A percentile compares a stretch with the other conserved stretches of the same genome.
Conservation (phyloP, 1,284 basidiomycete species). For the Irpex sp. region DNA sequence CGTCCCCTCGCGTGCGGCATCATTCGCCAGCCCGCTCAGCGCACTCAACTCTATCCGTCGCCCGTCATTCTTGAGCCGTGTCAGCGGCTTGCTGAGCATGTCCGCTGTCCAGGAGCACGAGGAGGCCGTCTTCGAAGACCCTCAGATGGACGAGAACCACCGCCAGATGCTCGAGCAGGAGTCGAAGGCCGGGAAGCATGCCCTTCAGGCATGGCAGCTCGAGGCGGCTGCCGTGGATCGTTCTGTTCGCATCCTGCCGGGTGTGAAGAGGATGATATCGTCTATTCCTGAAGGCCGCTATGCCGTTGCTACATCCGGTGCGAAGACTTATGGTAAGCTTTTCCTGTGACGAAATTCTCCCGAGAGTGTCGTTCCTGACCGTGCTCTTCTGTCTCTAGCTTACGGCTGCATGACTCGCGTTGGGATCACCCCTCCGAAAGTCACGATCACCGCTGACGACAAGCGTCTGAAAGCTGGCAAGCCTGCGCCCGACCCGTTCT, state of each 20-base stretch:
- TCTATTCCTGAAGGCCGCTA: constrained; percentile 66
- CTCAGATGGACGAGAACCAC: constrained; percentile 37
- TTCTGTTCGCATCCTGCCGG: constrained; percentile 71
- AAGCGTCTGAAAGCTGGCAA: constrained; percentile 63
- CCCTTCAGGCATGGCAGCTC: constrained; percentile 48
- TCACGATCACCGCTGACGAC: constrained; percentile 81
- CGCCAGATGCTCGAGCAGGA: constrained; percentile 30
- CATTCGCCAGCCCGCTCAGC: constrained; percentile 31
- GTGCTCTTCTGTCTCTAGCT: constrained; percentile 32
- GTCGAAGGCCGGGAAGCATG: constrained; percentile 22
- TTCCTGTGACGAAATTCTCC: neutral
- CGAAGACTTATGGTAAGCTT: constrained; percentile 62
- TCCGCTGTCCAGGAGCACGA: constrained; percentile 37
- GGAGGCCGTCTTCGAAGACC: constrained; percentile 32
- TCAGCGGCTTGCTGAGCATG: constrained; percentile 46
- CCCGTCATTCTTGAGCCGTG: constrained; percentile 47
- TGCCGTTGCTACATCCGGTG: constrained; percentile 76
- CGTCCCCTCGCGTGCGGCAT: constrained; percentile 33
- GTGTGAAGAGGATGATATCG: constrained; percentile 65
- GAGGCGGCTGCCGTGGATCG: constrained; percentile 65
- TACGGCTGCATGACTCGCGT: constrained; percentile 71
- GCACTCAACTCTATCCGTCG: constrained; percentile 33
- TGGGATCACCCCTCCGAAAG: constrained; percentile 66
- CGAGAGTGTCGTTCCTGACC: constrained; percentile 12
- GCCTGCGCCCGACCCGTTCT: constrained; percentile 72